Evolutionary conservation across 352 stramenopile genomes (phyloP).

Genomic region (Blastocystis sp.): DNA sequence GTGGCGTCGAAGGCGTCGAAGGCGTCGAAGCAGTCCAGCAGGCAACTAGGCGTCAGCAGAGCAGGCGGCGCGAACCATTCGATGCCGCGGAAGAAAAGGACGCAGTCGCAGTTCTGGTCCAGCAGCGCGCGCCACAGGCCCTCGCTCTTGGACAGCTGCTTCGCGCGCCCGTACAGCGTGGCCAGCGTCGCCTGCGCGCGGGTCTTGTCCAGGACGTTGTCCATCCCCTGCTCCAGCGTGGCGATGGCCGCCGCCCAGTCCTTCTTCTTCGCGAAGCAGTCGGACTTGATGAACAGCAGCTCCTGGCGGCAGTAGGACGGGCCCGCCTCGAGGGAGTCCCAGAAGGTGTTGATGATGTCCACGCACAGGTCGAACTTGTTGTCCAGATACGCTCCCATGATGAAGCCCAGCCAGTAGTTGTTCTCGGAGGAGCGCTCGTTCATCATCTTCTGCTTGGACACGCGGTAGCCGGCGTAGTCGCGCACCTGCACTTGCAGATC

Average conservation of each 20-base stretch:
- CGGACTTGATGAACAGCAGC: conserved; percentile 26
- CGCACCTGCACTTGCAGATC: conserved; percentile 46
- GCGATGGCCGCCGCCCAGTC: background rate
- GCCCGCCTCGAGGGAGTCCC: background rate
- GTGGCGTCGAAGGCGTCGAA: conserved; percentile 11
- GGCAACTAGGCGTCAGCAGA: background rate
- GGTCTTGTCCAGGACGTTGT: conserved; percentile 1
- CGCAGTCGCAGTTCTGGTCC: background rate
- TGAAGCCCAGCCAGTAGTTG: conserved; percentile 44
- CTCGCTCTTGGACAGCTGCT: background rate
- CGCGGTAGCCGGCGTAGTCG: conserved; percentile 32
- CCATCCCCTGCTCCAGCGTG: background rate
- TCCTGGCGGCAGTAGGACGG: conserved; percentile 44
- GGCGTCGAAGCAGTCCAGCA: background rate
- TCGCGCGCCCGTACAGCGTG: background rate
- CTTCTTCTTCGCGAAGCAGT: conserved; percentile 28
- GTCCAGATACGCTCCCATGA: conserved; percentile 17
- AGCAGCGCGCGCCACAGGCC: conserved; percentile 21
- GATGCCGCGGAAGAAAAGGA: background rate
- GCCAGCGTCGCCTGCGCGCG: background rate
- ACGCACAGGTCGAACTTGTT: conserved; percentile 42
- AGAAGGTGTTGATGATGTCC: conserved; percentile 58
- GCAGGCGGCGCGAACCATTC: background rate
- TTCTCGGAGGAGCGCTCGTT: background rate
- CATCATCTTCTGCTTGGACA: conserved; percentile 28